Conservation (phyloP, 176 grass and related monocot species). For the Aegilops bicornis region DNA sequence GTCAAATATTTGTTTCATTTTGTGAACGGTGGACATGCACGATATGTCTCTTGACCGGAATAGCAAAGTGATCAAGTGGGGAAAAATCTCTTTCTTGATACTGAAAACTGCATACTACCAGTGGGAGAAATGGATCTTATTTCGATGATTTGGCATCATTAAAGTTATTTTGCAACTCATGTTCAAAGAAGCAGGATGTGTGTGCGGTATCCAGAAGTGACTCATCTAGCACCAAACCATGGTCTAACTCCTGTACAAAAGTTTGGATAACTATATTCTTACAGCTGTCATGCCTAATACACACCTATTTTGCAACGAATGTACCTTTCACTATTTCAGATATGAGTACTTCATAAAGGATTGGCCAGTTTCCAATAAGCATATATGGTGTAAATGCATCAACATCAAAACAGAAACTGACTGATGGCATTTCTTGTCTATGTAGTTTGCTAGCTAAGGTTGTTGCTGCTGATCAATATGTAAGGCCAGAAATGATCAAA, state of each 20-base stretch:
- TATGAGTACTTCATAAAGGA: slow-evolving; percentile 2
- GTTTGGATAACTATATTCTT: not conserved
- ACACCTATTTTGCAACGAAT: not conserved
- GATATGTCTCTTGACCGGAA: not conserved
- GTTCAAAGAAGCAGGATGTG: not conserved
- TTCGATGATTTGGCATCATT: not conserved
- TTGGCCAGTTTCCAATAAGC: not conserved
- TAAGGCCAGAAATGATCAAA: slow-evolving; percentile 1
- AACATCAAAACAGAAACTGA: not conserved
- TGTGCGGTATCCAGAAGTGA: not conserved
- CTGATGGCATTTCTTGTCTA: not conserved
- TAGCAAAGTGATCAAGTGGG: not conserved
- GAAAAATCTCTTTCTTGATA: not conserved
- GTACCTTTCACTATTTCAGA: not conserved
- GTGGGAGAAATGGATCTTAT: not conserved
- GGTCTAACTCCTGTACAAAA: not conserved
- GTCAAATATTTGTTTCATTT: not conserved
- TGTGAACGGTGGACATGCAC: not conserved
- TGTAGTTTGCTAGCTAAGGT: not conserved
- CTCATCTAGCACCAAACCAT: not conserved
- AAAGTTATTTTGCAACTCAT: not conserved
- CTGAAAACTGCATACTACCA: not conserved
- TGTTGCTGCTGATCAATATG: not conserved
- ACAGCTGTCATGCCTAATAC: not conserved
- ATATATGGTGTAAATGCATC: not conserved